These are phyloP conservation scores for Chenopodium quinoa DNA, from an alignment of 148 eudicot species.

Conservation along the genomic window DNA sequence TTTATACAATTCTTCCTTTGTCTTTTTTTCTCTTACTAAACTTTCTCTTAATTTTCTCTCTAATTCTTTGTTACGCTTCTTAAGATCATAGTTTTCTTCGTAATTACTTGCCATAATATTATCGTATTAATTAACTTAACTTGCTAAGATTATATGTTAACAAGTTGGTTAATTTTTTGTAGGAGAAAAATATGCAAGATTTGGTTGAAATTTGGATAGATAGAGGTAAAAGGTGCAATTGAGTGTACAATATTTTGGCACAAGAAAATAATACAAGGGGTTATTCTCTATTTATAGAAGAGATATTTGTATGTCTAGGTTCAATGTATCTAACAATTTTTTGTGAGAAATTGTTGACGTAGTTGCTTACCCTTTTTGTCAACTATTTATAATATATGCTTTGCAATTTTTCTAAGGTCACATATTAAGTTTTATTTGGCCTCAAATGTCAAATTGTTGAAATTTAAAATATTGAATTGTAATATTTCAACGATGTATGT, in stretches of 20 bases:
- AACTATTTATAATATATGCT: background rate
- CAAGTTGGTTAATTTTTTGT: background rate
- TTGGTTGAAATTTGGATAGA: background rate
- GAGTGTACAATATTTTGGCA: constrained; percentile 18
- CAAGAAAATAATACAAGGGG: background rate
- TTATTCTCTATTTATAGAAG: constrained; percentile 20
- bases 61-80: constrained; percentile 56
- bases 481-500: background rate
- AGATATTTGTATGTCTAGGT: constrained; percentile 39
- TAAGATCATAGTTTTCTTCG: constrained; percentile 10
- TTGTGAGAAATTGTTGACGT: constrained; percentile 12
- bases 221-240: constrained; percentile 5
- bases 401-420: background rate
- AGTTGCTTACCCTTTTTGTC: constrained; percentile 17
- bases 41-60: constrained; percentile 53
- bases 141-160: background rate
- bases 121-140: background rate
- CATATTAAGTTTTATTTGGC: background rate
- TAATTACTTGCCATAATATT: background rate
- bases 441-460: background rate
- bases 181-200: background rate
- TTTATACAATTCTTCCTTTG: constrained; percentile 45
- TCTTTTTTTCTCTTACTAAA: constrained; percentile 52
- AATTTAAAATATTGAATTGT: background rate
- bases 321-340: constrained; percentile 33